phyloP scores from a whole-genome alignment of 352 stramenopile species.

The Globisporangium nunn region DNA sequence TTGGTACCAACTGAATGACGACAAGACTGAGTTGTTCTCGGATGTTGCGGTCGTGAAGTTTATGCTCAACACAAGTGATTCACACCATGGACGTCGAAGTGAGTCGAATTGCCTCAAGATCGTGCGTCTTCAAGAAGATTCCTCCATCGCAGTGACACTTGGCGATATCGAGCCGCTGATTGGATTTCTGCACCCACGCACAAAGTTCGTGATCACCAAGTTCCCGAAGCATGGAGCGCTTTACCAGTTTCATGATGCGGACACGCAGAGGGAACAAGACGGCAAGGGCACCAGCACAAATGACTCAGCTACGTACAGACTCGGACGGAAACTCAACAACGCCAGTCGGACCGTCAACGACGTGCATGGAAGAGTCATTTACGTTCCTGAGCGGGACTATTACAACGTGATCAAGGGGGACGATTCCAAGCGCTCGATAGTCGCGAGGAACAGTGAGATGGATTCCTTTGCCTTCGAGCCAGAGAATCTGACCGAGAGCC shows the following conservation, averaged over 20 bases:
- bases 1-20: conserved; percentile 42
- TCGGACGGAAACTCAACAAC: conserved; percentile 3
- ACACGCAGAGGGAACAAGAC: background rate
- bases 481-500: background rate
- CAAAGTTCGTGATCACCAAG: conserved; percentile 23
- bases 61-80: conserved; percentile 2
- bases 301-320: background rate
- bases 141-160: conserved; percentile 27
- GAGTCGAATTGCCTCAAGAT: conserved; percentile 6
- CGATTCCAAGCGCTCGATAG: background rate
- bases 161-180: conserved; percentile 31
- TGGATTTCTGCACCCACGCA: conserved; percentile 22
- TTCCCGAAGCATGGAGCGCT: conserved; percentile 37
- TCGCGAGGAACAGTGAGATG: conserved; percentile 5
- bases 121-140: conserved; percentile 51
- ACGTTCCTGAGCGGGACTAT: conserved; percentile 42
- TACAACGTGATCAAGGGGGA: conserved; percentile 25
- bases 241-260: conserved; percentile 34
- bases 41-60: conserved; percentile 9
- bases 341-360: conserved; percentile 18
- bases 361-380: conserved; percentile 26
- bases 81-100: background rate
- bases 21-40: conserved; percentile 16
- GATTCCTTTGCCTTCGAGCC: conserved; percentile 38
- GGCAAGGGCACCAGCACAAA: background rate